Evolutionary conservation across 495 filamentous ascomycete species (phyloP).

Genomic region (Aspergillus asperescens): DNA sequence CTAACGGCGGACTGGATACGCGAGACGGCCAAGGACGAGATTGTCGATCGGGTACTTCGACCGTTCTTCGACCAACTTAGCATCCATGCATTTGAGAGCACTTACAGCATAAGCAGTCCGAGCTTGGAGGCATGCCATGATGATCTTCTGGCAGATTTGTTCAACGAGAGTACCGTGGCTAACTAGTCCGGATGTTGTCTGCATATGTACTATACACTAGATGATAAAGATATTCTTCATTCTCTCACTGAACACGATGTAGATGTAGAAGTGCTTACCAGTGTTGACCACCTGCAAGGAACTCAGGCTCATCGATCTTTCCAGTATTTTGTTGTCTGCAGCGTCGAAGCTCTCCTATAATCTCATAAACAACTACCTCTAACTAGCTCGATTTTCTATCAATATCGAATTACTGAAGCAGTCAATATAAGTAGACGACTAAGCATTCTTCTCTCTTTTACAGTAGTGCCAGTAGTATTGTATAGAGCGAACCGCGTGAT

Average conservation of each 20-base stretch:
- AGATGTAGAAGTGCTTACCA: too few species aligned
- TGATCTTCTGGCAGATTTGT: constrained; percentile 71
- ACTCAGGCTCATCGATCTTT: too few species aligned
- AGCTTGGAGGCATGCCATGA: constrained; percentile 65
- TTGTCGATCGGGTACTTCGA: constrained; percentile 67
- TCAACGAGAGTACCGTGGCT: constrained; percentile 64
- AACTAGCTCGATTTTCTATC: too few species aligned
- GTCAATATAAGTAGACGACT: too few species aligned
- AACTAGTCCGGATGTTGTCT: constrained; percentile 18
- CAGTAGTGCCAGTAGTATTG: background rate
- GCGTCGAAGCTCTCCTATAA: too few species aligned
- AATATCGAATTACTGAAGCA: too few species aligned
- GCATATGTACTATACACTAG: constrained; percentile 9
- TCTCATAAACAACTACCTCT: too few species aligned
- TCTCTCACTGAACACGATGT: too few species aligned
- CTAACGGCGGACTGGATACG: constrained; percentile 43
- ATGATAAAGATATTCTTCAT: background rate
- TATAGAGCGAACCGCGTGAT: constrained; percentile 7
- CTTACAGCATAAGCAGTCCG: constrained; percentile 72
- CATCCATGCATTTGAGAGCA: constrained; percentile 86
- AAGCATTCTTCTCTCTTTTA: too few species aligned
- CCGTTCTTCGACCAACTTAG: constrained; percentile 90
- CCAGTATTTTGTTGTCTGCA: too few species aligned
- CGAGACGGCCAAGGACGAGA: constrained; percentile 57
- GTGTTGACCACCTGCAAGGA: too few species aligned